Percentiles rank a stretch among this genome's conserved stretches.
Conservation (phyloP, 495 filamentous ascomycete genomes). For the Mytilinidion resinicola region DNA sequence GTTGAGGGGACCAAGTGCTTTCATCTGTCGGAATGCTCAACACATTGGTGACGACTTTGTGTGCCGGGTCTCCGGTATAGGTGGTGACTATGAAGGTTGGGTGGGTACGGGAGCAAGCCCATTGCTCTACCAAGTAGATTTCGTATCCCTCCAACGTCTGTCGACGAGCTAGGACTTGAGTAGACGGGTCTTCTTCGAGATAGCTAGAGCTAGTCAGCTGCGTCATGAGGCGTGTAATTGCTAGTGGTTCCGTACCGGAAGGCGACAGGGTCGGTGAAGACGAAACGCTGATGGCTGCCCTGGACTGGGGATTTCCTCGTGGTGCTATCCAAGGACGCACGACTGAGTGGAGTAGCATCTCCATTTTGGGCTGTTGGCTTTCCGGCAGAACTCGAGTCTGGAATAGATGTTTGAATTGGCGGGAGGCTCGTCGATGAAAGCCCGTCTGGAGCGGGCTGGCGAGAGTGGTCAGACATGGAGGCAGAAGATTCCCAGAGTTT, state of each 20-base stretch:
- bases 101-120: slow-evolving; percentile 85
- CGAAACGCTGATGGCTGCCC: slow-evolving; percentile 37
- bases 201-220: slow-evolving; percentile 47
- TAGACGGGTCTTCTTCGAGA: slow-evolving; percentile 78
- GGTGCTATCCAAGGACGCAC: slow-evolving; percentile 1
- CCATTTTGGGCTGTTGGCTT: not conserved
- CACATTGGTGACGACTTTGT: slow-evolving; percentile 71
- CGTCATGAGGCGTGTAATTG: not conserved
- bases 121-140: slow-evolving; percentile 93
- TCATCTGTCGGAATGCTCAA: slow-evolving; percentile 80
- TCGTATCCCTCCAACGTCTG: slow-evolving; percentile 75
- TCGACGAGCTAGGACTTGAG: slow-evolving; percentile 65
- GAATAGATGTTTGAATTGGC: slow-evolving; percentile 9
- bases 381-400: not conserved
- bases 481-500: too few species aligned
- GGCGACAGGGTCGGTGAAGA: slow-evolving; percentile 40
- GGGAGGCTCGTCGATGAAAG: not conserved
- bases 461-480: not conserved
- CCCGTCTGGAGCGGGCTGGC: not conserved
- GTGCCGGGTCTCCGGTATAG: slow-evolving; percentile 80
- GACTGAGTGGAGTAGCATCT: not conserved
- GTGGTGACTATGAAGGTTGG: slow-evolving; percentile 90
- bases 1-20: slow-evolving; percentile 65
- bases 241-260: slow-evolving; percentile 26
- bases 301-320: slow-evolving; percentile 7